Evolutionary conservation across 2,329 filamentous ascomycete species (phyloP).

Genomic region (Tolypocladium ovalisporum): DNA sequence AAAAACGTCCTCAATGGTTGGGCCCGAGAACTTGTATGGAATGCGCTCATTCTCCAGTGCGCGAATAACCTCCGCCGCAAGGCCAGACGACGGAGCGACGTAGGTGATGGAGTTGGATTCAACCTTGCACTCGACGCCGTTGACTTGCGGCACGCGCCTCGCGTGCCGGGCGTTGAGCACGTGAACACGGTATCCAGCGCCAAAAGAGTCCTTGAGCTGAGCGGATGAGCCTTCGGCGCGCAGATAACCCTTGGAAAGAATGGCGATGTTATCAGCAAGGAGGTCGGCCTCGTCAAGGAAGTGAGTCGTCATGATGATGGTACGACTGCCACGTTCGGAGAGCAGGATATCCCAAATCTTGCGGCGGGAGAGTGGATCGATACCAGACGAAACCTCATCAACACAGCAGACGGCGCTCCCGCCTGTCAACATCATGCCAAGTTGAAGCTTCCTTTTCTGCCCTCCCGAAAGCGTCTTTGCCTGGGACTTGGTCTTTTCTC

Average conservation of each 20-base stretch:
- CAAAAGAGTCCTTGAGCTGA: slow-evolving; percentile 70
- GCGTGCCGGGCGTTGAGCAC: slow-evolving; percentile 49
- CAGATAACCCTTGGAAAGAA: slow-evolving; percentile 74
- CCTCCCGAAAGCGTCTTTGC: slow-evolving; percentile 77
- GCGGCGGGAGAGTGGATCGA: slow-evolving; percentile 75
- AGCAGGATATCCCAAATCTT: slow-evolving; percentile 94
- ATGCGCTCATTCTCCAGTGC: slow-evolving; percentile 56
- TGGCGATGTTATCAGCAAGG: slow-evolving; percentile 77
- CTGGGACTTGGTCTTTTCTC: slow-evolving; percentile 58
- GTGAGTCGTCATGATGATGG: slow-evolving; percentile 82
- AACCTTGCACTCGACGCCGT: slow-evolving; percentile 44
- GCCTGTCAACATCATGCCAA: slow-evolving; percentile 92
- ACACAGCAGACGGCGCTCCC: slow-evolving; percentile 81
- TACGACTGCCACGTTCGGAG: slow-evolving; percentile 69
- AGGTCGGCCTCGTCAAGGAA: slow-evolving; percentile 91
- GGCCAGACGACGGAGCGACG: slow-evolving; percentile 54
- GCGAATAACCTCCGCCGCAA: slow-evolving; percentile 62
- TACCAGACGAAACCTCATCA: slow-evolving; percentile 80
- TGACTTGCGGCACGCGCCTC: slow-evolving; percentile 36
- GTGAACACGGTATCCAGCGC: slow-evolving; percentile 76
- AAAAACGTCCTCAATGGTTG: slow-evolving; percentile 89
- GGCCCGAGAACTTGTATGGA: slow-evolving; percentile 73
- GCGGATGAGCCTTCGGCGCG: slow-evolving; percentile 78
- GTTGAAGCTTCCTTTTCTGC: slow-evolving; percentile 83
- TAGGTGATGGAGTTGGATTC: slow-evolving; percentile 66